These are phyloP conservation scores for Yarrowia sp. DNA, from an alignment of 805 yeast species.

Conservation along the genomic window DNA sequence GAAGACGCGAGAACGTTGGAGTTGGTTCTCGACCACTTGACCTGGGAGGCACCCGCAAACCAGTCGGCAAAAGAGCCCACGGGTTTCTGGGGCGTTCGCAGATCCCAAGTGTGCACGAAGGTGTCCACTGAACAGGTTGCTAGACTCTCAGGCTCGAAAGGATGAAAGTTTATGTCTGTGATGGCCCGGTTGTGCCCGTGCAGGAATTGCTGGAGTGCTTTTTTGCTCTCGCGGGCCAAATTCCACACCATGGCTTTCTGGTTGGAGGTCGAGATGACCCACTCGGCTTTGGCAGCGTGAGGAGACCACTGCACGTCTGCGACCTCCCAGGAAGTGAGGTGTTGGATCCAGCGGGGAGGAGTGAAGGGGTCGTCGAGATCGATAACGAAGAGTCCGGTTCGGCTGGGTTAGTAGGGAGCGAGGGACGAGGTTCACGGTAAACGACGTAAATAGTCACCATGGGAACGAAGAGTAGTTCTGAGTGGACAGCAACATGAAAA, in stretches of 20 bases:
- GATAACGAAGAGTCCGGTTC: constrained; percentile 81
- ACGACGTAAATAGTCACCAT: too few relatives aligned
- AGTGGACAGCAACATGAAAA: too few relatives aligned
- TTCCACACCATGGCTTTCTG: constrained; percentile 97
- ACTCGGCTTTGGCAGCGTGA: constrained; percentile 74
- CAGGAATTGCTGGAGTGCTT: constrained; percentile 80
- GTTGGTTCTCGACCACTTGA: constrained; percentile 83
- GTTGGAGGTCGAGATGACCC: constrained; percentile 92
- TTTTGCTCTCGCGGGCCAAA: constrained; percentile 62
- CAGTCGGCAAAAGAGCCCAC: constrained; percentile 84
- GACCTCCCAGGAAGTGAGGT: constrained; percentile 94
- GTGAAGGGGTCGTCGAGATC: constrained; percentile 94
- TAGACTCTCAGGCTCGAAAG: constrained; percentile 75
- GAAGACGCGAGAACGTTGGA: constrained; percentile 78
- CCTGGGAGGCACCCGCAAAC: constrained; percentile 93
- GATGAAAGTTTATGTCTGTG: constrained; percentile 92
- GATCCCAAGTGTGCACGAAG: constrained; percentile 84
- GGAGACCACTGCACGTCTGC: constrained; percentile 99
- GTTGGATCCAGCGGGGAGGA: constrained; percentile 91
- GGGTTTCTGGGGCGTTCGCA: constrained; percentile 71
- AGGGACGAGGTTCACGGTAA: too few relatives aligned
- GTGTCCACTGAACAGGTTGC: constrained; percentile 96
- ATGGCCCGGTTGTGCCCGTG: constrained; percentile 93
- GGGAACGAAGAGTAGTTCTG: too few relatives aligned
- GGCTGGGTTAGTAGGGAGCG: constrained; percentile 39